Conservation (phyloP, 257 asterid species). For the Ajuga chamaepitys region DNA sequence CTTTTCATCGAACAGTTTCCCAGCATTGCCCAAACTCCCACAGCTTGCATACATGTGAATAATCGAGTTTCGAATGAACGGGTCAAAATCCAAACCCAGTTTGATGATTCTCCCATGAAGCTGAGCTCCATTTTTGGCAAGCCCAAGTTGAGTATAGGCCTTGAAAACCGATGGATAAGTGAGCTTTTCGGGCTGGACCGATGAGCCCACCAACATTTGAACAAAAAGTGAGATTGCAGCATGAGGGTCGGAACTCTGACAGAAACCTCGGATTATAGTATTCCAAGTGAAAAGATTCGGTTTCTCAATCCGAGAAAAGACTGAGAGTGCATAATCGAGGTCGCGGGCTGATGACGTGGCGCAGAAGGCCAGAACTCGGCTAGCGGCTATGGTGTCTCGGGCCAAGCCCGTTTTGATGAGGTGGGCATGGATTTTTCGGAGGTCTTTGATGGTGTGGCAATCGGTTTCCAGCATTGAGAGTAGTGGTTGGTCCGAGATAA, state of each 20-base stretch:
- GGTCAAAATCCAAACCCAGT: slow-evolving; percentile 46
- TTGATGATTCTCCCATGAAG: slow-evolving; percentile 65
- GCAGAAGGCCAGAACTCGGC: slow-evolving; percentile 51
- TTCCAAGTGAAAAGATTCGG: slow-evolving; percentile 65
- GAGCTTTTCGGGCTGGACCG: slow-evolving; percentile 32
- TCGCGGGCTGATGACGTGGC: slow-evolving; percentile 35
- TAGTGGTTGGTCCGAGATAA: slow-evolving; percentile 60
- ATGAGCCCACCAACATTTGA: slow-evolving; percentile 41
- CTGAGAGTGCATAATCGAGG: slow-evolving; percentile 41
- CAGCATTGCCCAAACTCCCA: slow-evolving; percentile 45
- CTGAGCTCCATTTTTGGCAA: slow-evolving; percentile 54
- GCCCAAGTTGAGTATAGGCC: slow-evolving; percentile 56
- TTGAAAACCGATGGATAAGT: slow-evolving; percentile 74
- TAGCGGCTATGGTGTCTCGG: slow-evolving; percentile 45
- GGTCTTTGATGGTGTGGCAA: slow-evolving; percentile 49
- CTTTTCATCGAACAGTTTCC: slow-evolving; percentile 48
- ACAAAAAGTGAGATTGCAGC: slow-evolving; percentile 42
- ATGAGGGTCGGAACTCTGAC: slow-evolving; percentile 46
- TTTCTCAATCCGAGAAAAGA: slow-evolving; percentile 33
- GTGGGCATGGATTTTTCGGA: slow-evolving; percentile 51
- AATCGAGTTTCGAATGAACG: slow-evolving; percentile 46
- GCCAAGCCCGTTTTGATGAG: slow-evolving; percentile 65
- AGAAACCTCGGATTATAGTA: slow-evolving; percentile 63
- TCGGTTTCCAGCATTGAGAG: slow-evolving; percentile 56
- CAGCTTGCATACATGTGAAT: slow-evolving; percentile 59